Evolutionary conservation across 345 rosid species (phyloP).

Genomic region (Triadica sebifera): DNA sequence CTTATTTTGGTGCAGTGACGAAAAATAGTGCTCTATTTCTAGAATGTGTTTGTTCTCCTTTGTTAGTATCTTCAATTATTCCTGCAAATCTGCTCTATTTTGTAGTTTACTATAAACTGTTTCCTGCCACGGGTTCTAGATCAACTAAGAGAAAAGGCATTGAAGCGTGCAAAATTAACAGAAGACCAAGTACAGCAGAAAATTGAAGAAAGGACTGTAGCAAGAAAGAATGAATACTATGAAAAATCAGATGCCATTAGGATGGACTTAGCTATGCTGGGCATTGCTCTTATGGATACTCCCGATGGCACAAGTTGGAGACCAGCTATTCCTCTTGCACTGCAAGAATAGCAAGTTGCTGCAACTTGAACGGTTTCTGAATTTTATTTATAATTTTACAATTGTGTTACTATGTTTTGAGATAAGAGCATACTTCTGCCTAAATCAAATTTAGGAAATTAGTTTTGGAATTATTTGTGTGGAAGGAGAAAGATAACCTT

Average conservation of each 20-base stretch:
- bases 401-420: neutral
- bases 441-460: neutral
- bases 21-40: neutral
- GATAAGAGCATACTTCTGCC: neutral
- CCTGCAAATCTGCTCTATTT: neutral
- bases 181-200: slow-evolving; percentile 59
- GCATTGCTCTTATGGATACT: slow-evolving; percentile 88
- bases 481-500: neutral
- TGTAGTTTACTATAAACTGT: neutral
- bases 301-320: slow-evolving; percentile 82
- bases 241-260: slow-evolving; percentile 82
- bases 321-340: slow-evolving; percentile 67
- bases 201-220: slow-evolving; percentile 61
- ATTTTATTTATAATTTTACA: neutral
- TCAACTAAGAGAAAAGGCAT: slow-evolving; percentile 70
- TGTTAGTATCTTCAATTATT: neutral
- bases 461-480: neutral
- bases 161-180: slow-evolving; percentile 67
- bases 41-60: neutral
- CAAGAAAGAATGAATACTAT: slow-evolving; percentile 77
- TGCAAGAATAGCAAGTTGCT: slow-evolving; percentile 56
- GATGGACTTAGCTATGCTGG: slow-evolving; percentile 66
- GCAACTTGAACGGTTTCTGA: slow-evolving; percentile 24
- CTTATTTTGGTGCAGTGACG: neutral
- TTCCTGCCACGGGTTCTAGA: slow-evolving; percentile 56